Conservation (phyloP, 805 yeast species). For the Zygosaccharomyces lentus region DNA sequence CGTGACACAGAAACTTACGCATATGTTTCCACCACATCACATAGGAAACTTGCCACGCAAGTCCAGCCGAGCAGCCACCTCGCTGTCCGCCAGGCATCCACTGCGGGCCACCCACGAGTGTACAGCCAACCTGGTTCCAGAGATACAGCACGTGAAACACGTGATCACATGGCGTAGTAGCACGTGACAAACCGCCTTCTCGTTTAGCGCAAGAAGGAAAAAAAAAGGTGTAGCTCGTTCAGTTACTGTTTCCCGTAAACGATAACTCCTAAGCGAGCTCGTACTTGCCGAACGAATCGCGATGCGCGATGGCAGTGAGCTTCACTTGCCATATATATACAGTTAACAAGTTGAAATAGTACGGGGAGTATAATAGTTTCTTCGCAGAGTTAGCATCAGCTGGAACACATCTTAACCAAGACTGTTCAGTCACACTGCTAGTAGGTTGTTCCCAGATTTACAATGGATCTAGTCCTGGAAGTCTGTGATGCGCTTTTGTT, state of each 20-base stretch:
- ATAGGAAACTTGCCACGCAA: not conserved
- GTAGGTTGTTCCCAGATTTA: not conserved
- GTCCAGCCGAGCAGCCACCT: no score
- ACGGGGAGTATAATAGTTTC: no score
- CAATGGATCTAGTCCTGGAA: constrained; percentile 91
- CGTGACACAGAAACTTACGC: not conserved
- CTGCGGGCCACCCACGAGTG: no score
- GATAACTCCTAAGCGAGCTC: constrained; percentile 1
- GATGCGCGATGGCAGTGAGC: not conserved
- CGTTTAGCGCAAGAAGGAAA: not conserved
- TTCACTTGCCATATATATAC: not conserved
- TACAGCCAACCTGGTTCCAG: no score
- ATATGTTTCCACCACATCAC: not conserved
- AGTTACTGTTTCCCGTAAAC: not conserved
- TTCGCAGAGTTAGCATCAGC: not conserved
- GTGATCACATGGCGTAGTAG: not conserved
- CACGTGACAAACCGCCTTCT: not conserved
- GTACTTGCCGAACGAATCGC: not conserved
- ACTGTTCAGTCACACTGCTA: no score
- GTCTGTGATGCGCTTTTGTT: constrained; percentile 65
- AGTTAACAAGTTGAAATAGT: not conserved
- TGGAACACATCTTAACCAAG: not conserved
- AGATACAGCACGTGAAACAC: no score
- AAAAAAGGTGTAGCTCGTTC: constrained; percentile 4
- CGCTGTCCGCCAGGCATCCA: no score